Percentiles rank a stretch among this genome's conserved stretches.
Conservation (phyloP, 352 stramenopile species). For the Globisporangium middletonii region DNA sequence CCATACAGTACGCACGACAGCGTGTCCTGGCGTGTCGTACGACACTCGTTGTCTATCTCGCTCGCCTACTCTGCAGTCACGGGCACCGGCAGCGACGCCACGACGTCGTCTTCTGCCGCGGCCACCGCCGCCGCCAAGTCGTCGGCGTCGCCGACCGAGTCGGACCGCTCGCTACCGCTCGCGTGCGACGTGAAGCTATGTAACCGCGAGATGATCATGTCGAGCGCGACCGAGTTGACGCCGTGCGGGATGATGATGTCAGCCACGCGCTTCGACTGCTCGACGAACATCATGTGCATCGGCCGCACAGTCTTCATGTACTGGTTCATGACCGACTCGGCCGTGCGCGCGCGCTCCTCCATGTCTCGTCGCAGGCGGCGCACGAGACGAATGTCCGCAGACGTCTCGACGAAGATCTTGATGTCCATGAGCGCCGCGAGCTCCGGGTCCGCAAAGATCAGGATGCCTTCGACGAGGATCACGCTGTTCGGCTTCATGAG, state of each 20-base stretch:
- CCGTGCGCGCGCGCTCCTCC: constrained; percentile 89
- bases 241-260: constrained; percentile 95
- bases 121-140: constrained; percentile 4
- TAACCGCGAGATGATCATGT: constrained; percentile 91
- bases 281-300: constrained; percentile 98
- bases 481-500: constrained; percentile 87
- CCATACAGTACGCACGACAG: too few relatives aligned
- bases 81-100: background rate
- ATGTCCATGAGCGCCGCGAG: constrained; percentile 94
- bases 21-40: too few relatives aligned
- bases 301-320: constrained; percentile 97
- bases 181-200: constrained; percentile 61
- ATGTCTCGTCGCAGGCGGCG: constrained; percentile 92
- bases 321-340: constrained; percentile 94
- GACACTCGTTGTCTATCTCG: background rate
- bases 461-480: constrained; percentile 96
- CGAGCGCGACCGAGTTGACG: constrained; percentile 90
- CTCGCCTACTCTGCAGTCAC: background rate
- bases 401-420: constrained; percentile 97
- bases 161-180: constrained; percentile 38
- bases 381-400: constrained; percentile 93
- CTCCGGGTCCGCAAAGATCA: constrained; percentile 91
- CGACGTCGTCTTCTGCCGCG: background rate
- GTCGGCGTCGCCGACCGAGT: constrained; percentile 35
- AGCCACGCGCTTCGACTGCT: constrained; percentile 93